phyloP scores from a whole-genome alignment of 768 basidiomycete species.

The Pisolithus sp. region DNA sequence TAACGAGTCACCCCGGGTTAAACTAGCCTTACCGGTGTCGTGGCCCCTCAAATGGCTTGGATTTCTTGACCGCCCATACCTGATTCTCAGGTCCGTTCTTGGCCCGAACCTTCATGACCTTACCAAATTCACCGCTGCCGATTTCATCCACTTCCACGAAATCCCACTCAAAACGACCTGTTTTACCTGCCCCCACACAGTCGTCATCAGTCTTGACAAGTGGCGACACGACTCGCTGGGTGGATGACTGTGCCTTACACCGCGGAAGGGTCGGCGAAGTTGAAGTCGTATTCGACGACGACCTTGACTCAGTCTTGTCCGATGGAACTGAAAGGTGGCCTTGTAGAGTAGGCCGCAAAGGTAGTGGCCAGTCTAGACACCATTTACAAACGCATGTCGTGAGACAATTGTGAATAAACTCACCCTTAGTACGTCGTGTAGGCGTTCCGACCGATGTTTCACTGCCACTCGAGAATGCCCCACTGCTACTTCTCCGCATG shows the following conservation, averaged over 20 bases:
- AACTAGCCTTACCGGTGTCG: slow-evolving; percentile 69
- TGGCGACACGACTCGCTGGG: slow-evolving; percentile 20
- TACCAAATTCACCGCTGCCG: slow-evolving; percentile 90
- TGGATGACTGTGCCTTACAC: slow-evolving; percentile 22
- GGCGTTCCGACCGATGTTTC: slow-evolving; percentile 60
- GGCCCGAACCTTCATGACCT: slow-evolving; percentile 76
- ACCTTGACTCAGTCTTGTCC: slow-evolving; percentile 51
- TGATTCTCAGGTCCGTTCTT: slow-evolving; percentile 49
- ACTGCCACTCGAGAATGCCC: slow-evolving; percentile 73
- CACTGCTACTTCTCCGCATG: slow-evolving; percentile 74
- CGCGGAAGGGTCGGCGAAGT: slow-evolving; percentile 41
- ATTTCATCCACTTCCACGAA: slow-evolving; percentile 77
- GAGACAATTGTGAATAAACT: slow-evolving; percentile 30
- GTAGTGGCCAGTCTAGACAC: slow-evolving; percentile 49
- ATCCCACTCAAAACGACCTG: slow-evolving; percentile 70
- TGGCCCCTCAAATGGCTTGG: slow-evolving; percentile 84
- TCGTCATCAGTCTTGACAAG: slow-evolving; percentile 15
- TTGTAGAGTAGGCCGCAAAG: slow-evolving; percentile 40
- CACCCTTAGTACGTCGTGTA: slow-evolving; percentile 44
- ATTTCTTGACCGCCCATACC: slow-evolving; percentile 89
- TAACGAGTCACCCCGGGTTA: slow-evolving; percentile 6
- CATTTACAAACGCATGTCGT: not conserved
- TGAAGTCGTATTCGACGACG: slow-evolving; percentile 46
- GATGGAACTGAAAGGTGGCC: slow-evolving; percentile 30
- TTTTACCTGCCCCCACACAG: slow-evolving; percentile 41